These are phyloP conservation scores for Galeopsis tetrahit DNA, from an alignment of 257 asterid genomes.

Conservation along the genomic window DNA sequence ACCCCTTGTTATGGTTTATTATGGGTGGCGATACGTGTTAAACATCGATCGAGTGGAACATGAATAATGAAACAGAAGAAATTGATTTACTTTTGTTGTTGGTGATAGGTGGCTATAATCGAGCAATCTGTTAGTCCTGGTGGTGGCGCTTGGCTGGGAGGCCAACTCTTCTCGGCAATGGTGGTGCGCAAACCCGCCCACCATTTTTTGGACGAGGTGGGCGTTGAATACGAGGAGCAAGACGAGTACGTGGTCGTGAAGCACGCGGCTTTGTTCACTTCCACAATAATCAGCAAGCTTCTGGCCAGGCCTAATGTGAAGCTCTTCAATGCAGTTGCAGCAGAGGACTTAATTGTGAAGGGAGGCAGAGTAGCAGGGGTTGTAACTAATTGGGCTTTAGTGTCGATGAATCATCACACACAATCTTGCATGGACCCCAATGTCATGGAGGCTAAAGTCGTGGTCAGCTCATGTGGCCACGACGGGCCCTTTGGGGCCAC, in stretches of 20 bases:
- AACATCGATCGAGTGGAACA: too few relatives aligned
- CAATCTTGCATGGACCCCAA: conserved; percentile 98
- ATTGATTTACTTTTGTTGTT: too few relatives aligned
- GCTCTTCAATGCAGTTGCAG: conserved; percentile 92
- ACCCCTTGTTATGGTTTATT: too few relatives aligned
- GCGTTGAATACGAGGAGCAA: conserved; percentile 71
- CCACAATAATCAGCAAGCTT: conserved; percentile 94
- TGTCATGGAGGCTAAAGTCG: conserved; percentile 85
- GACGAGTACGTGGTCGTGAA: conserved; percentile 88
- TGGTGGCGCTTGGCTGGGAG: conserved; percentile 95
- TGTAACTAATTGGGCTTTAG: conserved; percentile 92
- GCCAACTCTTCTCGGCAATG: conserved; percentile 92
- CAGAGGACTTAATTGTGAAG: conserved; percentile 85
- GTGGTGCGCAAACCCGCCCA: conserved; percentile 87
- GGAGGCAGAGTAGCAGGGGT: conserved; percentile 80
- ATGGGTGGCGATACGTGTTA: too few relatives aligned
- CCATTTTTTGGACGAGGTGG: conserved; percentile 78
- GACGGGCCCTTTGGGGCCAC: conserved; percentile 97
- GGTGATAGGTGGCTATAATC: too few relatives aligned
- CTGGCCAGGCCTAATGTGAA: conserved; percentile 85
- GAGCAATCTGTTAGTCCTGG: conserved; percentile 96
- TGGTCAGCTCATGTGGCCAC: conserved; percentile 95
- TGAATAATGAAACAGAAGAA: too few relatives aligned
- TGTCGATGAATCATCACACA: conserved; percentile 89
- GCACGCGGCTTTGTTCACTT: conserved; percentile 91